Percentiles rank a stretch among this genome's conserved stretches.
Conservation (phyloP, 2,329 filamentous ascomycete species). For the Trichoderma pleuroti region DNA sequence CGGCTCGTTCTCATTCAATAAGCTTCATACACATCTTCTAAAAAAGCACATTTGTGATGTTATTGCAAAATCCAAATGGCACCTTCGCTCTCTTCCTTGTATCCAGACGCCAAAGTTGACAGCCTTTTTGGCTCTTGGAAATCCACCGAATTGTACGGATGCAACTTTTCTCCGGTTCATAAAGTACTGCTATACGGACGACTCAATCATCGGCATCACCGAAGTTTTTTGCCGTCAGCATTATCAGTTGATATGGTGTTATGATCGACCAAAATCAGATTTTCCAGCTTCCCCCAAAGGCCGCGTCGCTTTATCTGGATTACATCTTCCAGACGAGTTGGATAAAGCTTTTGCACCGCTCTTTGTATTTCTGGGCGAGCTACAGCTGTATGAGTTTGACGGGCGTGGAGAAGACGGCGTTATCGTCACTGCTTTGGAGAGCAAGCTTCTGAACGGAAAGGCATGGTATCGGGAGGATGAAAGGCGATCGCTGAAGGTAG, state of each 20-base stretch:
- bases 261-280: background rate
- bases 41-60: no score
- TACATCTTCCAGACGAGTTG: accelerated
- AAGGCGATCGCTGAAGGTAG: background rate
- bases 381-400: background rate
- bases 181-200: accelerated
- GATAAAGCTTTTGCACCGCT: background rate
- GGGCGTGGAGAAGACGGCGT: background rate
- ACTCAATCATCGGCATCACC: background rate
- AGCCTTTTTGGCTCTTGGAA: background rate
- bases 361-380: background rate
- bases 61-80: no score
- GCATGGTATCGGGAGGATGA: background rate
- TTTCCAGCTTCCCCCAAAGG: background rate
- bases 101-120: background rate
- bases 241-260: background rate
- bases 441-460: background rate
- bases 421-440: background rate
- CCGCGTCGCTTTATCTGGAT: background rate
- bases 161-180: background rate
- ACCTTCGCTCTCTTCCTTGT: background rate
- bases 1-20: background rate
- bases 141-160: no score
- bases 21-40: background rate
- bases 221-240: background rate